Conservation (phyloP, 495 filamentous ascomycete species). For the Penicillium robsamsonii region DNA sequence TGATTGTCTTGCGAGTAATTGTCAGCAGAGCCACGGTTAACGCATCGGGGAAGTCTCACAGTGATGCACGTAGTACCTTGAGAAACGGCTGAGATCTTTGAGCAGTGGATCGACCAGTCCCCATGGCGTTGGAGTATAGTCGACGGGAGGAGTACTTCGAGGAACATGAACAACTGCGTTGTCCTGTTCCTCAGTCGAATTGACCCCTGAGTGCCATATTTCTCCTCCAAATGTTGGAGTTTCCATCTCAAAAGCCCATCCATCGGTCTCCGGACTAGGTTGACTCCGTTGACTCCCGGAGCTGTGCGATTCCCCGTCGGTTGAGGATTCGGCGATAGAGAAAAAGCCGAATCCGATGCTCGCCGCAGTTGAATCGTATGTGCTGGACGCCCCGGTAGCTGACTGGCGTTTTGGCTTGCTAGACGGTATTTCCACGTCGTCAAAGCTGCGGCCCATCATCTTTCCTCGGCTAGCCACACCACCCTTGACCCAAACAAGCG, state of each 20-base stretch:
- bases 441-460: conserved; percentile 52
- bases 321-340: conserved; percentile 18
- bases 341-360: conserved; percentile 14
- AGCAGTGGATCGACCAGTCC: conserved; percentile 45
- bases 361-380: background rate
- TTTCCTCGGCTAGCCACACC: conserved; percentile 50
- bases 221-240: background rate
- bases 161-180: conserved; percentile 17
- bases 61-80: conserved; percentile 42
- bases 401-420: conserved; percentile 5
- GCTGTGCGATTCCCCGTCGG: conserved; percentile 21
- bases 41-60: conserved; percentile 29
- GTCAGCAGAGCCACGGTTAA: conserved; percentile 1
- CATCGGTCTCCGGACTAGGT: conserved; percentile 21
- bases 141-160: background rate
- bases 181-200: conserved; percentile 8
- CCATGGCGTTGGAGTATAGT: conserved; percentile 31
- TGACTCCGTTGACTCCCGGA: conserved; percentile 18
- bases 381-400: background rate
- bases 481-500: conserved; percentile 51
- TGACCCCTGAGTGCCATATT: background rate
- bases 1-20: conserved; percentile 31
- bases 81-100: conserved; percentile 36
- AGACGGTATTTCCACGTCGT: conserved; percentile 30
- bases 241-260: conserved; percentile 16